Evolutionary conservation across 2,329 filamentous ascomycete species (phyloP), one percentile per base, ranked within the genome.

Genomic region (Eurotiales sp.): DNA sequence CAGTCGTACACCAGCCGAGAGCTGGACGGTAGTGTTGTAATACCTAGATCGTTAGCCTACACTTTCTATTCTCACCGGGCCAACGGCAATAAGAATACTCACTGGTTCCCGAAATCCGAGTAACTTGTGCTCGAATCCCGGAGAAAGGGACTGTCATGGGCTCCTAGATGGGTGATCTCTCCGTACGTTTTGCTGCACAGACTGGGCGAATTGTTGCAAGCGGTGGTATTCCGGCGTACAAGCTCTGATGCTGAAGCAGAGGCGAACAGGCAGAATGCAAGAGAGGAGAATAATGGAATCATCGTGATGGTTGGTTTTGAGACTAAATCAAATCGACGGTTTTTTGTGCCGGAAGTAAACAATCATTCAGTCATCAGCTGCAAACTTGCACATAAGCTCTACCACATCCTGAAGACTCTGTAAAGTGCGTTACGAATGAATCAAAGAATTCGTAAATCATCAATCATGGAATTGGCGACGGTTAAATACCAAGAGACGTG

Each of bases 151-250:
- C 81, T 84, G 70, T 90, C 80, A 71, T 91, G 88, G 15, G 86
- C 86, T 19, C 87, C 87, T 62, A 92, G 81, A 66, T 91, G 80
- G 3, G 88, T 91, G 59, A 93, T 80, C 58, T 86, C 82, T 71
- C 83, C 84, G 74, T 93, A 93, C 15, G 80, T 72, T 56, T 81
- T 82, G 55, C 72, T 74, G 75, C 89, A 93, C 36, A 93, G 79
- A 39, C 77, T 72, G 0, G 87, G 86, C 1, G 86, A 90, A 75
- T 92, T 92, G 73, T 93, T 93, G 79, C 89, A 93, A 27, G 84
- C 82, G 19, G 69, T 70, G 10, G 67, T 39, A 14, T 36, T 51
- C 54, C 57, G 72, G 54, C 58, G 65, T 49, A n/a, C 8, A 8
- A 52, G 10, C 15, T 51, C 58, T 27, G 67, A 43, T 11, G 61